Evolutionary conservation across 2,329 filamentous ascomycete species (phyloP), one percentile per base, ranked within the genome.

Genomic region (Phoma herbarum): DNA sequence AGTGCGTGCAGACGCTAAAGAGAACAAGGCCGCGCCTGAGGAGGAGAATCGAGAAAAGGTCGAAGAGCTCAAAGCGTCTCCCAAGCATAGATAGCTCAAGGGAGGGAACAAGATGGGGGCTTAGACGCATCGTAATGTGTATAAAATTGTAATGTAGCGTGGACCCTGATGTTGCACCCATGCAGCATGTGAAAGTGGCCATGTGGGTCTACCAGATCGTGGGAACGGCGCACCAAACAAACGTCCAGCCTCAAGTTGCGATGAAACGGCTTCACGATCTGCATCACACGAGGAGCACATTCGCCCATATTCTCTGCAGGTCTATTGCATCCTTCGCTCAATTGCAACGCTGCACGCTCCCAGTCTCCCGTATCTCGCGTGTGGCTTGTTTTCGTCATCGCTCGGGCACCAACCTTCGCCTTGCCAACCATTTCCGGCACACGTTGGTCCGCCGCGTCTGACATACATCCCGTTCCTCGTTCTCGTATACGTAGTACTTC

Each of bases 131-230:
- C 18, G 23, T 23, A 20, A 22, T 7, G 11, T 22, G 37, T 41
- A 41, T 16, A 23, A 41, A 18, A 23, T 23, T 41, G 37, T 41
- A 41, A 6, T 14, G 2, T 23, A 23, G 20, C 18, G 35, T 4
- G 20, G 37, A 41, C 20, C 7, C 20, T 23, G 4, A 23, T 26
- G 41, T 16, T 26, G 41, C 18, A 26, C 41, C 23, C 23, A 22
- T 8, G 11, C 28, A 49, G 48, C 56, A 59, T 54, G 56, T 59
- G 50, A 59, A 54, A 59, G 50, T 51, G n/a, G 10, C 35, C n/a
- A 39, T 39, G 35, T 39, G 56, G 56, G 51, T 50, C 44, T 35
- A 50, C 39, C 50, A 50, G 45, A 46, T 18, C 2, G 43, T 29
- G 48, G 48, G 48, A 48, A 43, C 35, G 11, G n/a, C 35, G 43